Evolutionary conservation across 768 basidiomycete species (phyloP).

Genomic region (Hygrocybe coccinea): DNA sequence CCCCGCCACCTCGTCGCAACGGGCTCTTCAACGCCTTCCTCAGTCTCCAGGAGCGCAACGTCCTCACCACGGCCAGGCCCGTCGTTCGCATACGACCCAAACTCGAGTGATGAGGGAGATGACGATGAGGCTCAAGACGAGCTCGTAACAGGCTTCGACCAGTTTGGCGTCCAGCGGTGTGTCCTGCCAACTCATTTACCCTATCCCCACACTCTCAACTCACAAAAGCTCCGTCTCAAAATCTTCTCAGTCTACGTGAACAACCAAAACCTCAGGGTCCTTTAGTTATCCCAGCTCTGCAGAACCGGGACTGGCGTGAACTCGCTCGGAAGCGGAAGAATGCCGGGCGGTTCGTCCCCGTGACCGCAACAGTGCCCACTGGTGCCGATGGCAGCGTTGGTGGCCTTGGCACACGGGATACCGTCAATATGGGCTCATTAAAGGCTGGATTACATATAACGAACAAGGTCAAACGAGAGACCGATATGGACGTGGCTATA

Average conservation of each 20-base stretch:
- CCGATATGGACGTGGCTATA: conserved; percentile 29
- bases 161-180: conserved; percentile 81
- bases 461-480: conserved; percentile 31
- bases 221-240: conserved; percentile 48
- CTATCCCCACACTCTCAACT: conserved; percentile 58
- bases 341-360: conserved; percentile 58
- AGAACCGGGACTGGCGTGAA: conserved; percentile 90
- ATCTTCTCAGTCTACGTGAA: conserved; percentile 38
- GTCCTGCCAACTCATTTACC: conserved; percentile 35
- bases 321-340: conserved; percentile 62
- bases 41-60: conserved; percentile 46
- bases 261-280: conserved; percentile 50
- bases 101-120: conserved; percentile 54
- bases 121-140: conserved; percentile 55
- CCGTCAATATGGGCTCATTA: conserved; percentile 74
- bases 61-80: conserved; percentile 40
- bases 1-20: conserved; percentile 48
- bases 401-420: conserved; percentile 67
- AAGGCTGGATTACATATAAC: conserved; percentile 60
- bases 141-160: conserved; percentile 67
- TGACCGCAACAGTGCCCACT: conserved; percentile 48
- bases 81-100: conserved; percentile 23
- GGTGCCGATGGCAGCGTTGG: conserved; percentile 72
- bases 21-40: conserved; percentile 48
- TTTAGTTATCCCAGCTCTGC: conserved; percentile 78